These are phyloP conservation scores for Pythium guiyangense DNA, from an alignment of 352 stramenopile species.

Conservation along the genomic window DNA sequence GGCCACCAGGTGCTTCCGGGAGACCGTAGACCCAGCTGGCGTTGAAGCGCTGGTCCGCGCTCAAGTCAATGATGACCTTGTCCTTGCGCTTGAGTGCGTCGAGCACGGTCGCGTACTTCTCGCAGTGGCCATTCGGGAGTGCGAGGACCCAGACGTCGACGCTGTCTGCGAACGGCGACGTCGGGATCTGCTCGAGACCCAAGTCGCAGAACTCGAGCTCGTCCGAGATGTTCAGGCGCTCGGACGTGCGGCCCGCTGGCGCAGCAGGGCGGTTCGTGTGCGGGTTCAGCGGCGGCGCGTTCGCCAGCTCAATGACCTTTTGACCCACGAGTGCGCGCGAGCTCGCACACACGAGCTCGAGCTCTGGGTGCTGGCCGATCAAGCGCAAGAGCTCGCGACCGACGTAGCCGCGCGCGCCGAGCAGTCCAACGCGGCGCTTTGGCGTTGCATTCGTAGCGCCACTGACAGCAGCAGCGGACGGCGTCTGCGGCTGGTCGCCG, in stretches of 20 bases:
- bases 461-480: conserved; percentile 13
- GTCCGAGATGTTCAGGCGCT: conserved; percentile 53
- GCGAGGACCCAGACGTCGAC: conserved; percentile 86
- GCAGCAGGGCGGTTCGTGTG: conserved; percentile 75
- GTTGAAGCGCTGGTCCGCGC: conserved; percentile 88
- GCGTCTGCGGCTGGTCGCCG: conserved; percentile 27
- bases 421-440: conserved; percentile 80
- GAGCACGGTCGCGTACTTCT: conserved; percentile 71
- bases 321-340: conserved; percentile 74
- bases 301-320: conserved; percentile 73
- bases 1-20: conserved; percentile 66
- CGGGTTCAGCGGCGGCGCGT: conserved; percentile 72
- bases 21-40: conserved; percentile 82
- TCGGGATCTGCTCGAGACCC: conserved; percentile 67
- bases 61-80: conserved; percentile 86
- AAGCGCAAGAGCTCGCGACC: conserved; percentile 84
- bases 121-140: conserved; percentile 83
- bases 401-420: conserved; percentile 85
- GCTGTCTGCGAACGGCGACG: conserved; percentile 63
- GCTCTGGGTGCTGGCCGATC: conserved; percentile 66
- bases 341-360: conserved; percentile 82
- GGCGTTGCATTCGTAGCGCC: conserved; percentile 17
- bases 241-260: conserved; percentile 18
- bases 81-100: conserved; percentile 61
- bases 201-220: conserved; percentile 82